These are phyloP conservation scores for Leucosporidium yakuticum DNA, from an alignment of 768 basidiomycete genomes.

Conservation along the genomic window DNA sequence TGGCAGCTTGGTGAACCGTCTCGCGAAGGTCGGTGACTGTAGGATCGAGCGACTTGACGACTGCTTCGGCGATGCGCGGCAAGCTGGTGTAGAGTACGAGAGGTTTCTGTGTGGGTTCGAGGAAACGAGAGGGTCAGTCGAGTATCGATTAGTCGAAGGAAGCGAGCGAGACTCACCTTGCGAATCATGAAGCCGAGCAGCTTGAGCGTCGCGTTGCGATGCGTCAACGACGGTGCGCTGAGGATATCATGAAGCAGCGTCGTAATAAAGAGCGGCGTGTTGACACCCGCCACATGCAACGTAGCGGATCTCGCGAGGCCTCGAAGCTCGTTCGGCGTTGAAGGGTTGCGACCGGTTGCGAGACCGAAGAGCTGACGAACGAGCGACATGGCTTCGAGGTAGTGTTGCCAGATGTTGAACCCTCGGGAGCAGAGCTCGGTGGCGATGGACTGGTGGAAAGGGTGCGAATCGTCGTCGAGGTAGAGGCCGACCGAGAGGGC, in stretches of 20 bases:
- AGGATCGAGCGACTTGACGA: slow-evolving; percentile 93
- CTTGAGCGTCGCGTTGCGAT: slow-evolving; percentile 83
- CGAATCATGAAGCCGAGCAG: slow-evolving; percentile 87
- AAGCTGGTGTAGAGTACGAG: slow-evolving; percentile 75
- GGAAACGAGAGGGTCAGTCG: background rate
- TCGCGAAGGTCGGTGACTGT: slow-evolving; percentile 64
- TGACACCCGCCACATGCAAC: slow-evolving; percentile 70
- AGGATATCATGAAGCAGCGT: slow-evolving; percentile 85
- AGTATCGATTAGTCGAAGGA: fast-evolving
- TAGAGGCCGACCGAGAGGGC: slow-evolving; percentile 74
- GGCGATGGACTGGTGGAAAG: slow-evolving; percentile 58
- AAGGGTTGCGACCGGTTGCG: slow-evolving; percentile 64
- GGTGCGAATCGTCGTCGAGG: slow-evolving; percentile 57
- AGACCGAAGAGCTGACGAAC: slow-evolving; percentile 75
- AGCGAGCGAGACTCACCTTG: slow-evolving; percentile 48
- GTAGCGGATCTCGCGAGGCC: slow-evolving; percentile 78
- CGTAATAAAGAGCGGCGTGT: slow-evolving; percentile 88
- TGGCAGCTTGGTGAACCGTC: slow-evolving; percentile 81
- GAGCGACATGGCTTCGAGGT: slow-evolving; percentile 81
- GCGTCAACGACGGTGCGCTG: slow-evolving; percentile 59
- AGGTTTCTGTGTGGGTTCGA: slow-evolving; percentile 57
- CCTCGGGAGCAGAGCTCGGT: slow-evolving; percentile 87
- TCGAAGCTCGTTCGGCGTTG: slow-evolving; percentile 52
- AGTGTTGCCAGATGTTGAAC: slow-evolving; percentile 90
- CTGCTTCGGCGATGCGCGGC: slow-evolving; percentile 82